Conservation (phyloP, 108 stramenopile species). For the Conticribra weissflogii region DNA sequence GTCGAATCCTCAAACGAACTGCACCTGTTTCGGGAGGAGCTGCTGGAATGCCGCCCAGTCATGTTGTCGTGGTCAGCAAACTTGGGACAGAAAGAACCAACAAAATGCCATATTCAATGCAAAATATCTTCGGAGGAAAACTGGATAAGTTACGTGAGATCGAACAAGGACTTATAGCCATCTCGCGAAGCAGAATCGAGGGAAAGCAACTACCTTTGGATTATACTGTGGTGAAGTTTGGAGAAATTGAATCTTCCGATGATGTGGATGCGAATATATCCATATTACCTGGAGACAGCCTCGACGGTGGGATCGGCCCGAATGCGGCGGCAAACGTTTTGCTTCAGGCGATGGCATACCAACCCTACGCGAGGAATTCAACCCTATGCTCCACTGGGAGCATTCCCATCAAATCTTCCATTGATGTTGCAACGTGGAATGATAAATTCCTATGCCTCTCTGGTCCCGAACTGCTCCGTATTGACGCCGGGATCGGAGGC, state of each 20-base stretch:
- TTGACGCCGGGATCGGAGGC: constrained; percentile 28
- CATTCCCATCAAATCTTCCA: constrained; percentile 12
- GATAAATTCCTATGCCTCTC: constrained; percentile 73
- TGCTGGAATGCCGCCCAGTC: constrained; percentile 70
- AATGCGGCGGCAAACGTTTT: constrained; percentile 50
- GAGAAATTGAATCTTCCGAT: constrained; percentile 47
- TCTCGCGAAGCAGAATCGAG: constrained; percentile 47
- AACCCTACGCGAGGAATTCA: constrained; percentile 57
- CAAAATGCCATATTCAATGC: constrained; percentile 79
- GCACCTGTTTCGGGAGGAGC: constrained; percentile 46
- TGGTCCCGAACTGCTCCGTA: constrained; percentile 74
- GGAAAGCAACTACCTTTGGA: constrained; percentile 60
- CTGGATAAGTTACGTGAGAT: constrained; percentile 74
- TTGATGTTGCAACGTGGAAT: constrained; percentile 54
- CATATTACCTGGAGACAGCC: constrained; percentile 55
- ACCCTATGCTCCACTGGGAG: constrained; percentile 47
- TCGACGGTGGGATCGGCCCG: constrained; percentile 47
- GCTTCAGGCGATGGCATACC: constrained; percentile 56
- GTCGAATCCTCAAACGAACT: constrained; percentile 67
- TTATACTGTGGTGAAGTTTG: constrained; percentile 83
- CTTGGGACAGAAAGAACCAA: constrained; percentile 79
- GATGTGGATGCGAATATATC: constrained; percentile 20
- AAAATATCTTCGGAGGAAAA: constrained; percentile 74
- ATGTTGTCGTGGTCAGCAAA: constrained; percentile 70
- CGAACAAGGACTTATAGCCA: constrained; percentile 62